phyloP scores from a whole-genome alignment of 805 yeast species.

The Yarrowia sp. region DNA sequence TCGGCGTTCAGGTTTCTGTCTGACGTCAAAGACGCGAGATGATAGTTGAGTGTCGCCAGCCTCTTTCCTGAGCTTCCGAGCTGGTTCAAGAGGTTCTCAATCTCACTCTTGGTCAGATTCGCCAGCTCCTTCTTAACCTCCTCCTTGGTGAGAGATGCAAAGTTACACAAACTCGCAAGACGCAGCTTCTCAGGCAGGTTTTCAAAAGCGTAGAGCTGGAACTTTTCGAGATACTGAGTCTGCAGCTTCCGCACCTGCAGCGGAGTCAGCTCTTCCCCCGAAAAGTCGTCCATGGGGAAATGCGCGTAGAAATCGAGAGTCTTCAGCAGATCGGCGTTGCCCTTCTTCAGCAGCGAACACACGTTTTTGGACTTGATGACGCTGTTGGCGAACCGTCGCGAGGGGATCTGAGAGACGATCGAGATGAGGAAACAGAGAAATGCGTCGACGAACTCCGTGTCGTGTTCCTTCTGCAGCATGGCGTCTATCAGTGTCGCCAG shows the following conservation, averaged over 20 bases:
- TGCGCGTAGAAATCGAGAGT: constrained; percentile 36
- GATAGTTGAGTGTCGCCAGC: not conserved
- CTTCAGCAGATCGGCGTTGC: not conserved
- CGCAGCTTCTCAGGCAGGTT: not conserved
- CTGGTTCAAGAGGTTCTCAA: not conserved
- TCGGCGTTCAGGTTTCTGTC: constrained; percentile 9
- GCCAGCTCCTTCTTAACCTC: constrained; percentile 28
- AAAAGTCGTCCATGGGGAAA: constrained; percentile 47
- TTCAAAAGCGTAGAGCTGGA: constrained; percentile 18
- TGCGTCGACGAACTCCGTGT: not conserved
- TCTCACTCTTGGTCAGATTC: not conserved
- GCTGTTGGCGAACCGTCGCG: constrained; percentile 42
- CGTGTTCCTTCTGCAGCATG: constrained; percentile 1
- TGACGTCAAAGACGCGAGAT: not conserved
- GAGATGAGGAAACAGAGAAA: constrained; percentile 33
- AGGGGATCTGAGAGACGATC: constrained; percentile 44
- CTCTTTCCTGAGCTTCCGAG: constrained; percentile 15
- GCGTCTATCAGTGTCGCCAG: not conserved
- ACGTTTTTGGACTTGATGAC: constrained; percentile 38
- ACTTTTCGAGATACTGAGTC: not conserved
- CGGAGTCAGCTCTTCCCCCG: constrained; percentile 36
- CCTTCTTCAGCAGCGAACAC: constrained; percentile 29
- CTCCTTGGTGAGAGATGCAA: constrained; percentile 31
- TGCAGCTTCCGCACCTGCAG: constrained; percentile 1
- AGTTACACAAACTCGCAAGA: not conserved